A percentile compares a stretch with the other conserved stretches of the same genome.
phyloP scores from a whole-genome alignment of 2,329 filamentous ascomycete species.

The Neofusicoccum ribis region DNA sequence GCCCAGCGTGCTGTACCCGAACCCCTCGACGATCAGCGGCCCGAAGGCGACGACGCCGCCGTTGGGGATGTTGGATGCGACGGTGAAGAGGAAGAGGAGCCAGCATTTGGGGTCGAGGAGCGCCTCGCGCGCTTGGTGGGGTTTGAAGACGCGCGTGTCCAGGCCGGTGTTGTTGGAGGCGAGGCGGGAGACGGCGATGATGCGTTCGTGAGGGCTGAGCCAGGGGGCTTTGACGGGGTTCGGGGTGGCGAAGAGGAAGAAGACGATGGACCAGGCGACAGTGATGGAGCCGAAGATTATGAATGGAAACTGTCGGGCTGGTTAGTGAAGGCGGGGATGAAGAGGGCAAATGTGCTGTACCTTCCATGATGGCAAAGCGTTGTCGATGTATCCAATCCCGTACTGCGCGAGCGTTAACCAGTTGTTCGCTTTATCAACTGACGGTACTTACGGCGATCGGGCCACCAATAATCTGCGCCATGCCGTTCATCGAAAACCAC shows the following conservation, averaged over 20 bases:
- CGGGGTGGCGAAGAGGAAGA: slow-evolving; percentile 53
- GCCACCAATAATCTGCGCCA: slow-evolving; percentile 17
- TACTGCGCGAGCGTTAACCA: slow-evolving; percentile 49
- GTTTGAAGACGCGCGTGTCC: slow-evolving; percentile 51
- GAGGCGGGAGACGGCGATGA: slow-evolving; percentile 68
- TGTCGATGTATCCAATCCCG: slow-evolving; percentile 63
- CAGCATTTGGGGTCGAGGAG: slow-evolving; percentile 64
- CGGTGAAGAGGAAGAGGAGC: slow-evolving; percentile 14
- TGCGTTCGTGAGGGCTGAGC: slow-evolving; percentile 65
- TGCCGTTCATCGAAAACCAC: slow-evolving; percentile 19
- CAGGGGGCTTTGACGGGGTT: slow-evolving; percentile 61
- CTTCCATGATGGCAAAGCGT: slow-evolving; percentile 57
- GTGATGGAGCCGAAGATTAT: slow-evolving; percentile 32
- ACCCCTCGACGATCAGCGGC: slow-evolving; percentile 21
- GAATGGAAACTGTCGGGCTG: slow-evolving; percentile 50
- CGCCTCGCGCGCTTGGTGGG: slow-evolving; percentile 58
- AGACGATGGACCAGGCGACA: slow-evolving; percentile 39
- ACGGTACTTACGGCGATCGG: neutral
- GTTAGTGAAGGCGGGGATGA: slow-evolving; percentile 60
- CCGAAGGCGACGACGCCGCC: slow-evolving; percentile 22
- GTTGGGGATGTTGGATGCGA: slow-evolving; percentile 13
- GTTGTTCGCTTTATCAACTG: neutral
- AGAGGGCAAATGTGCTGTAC: slow-evolving; percentile 55
- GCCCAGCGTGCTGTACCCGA: slow-evolving; percentile 16
- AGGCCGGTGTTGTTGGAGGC: slow-evolving; percentile 47